Evolutionary conservation across 2,329 filamentous ascomycete genomes (phyloP), one percentile per base, ranked within the genome.

Genomic region (Sporothrix protearum): DNA sequence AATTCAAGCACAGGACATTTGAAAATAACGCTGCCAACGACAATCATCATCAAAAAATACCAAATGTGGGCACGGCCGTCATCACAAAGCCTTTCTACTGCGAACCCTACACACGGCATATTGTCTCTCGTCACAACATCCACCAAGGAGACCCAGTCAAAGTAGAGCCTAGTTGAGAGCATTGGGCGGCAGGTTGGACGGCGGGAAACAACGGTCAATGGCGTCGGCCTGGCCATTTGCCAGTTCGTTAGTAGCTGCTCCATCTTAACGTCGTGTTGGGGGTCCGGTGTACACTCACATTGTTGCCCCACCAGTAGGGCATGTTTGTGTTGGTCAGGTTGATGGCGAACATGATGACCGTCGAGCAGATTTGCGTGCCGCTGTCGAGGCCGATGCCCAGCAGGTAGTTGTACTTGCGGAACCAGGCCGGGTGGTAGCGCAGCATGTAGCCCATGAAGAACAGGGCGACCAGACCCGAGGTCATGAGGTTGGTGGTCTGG

Each of bases 351-450:
- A 79, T 77, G 64, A 78, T 76, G 51, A 77, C 59, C 0, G 76
- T 79, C 66, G 76, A 74, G 69, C 76, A 77, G 22, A 79, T 68
- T 71, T 79, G 77, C 0, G 75, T 75, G 19, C 78, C 78, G 57
- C 78, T 78, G 70, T 82, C 81, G 7, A 82, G 77, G 1, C 80
- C 81, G 2, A 80, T 79, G 3, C 81, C 80, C 5, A 82, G 76
- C n/a, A 83, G 77, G 73, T 82, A 82, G 73, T 82, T 82, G 73
- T 82, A 82, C 75, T 82, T 82, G 6, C 79, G 77, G 78, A 82
- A 83, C 81, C 81, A 83, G 25, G 75, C 76, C 0, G 76, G 75
- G 36, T 76, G 77, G 70, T 78, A 79, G 0, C 77, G 71, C 12
- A 76, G 74, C 51, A 77, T 72, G 66, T 78, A 79, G 1, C 77